Evolutionary conservation across 148 eudicot genomes (phyloP), one percentile per base, ranked within the genome.

Genomic region (Suaeda aralocaspica): DNA sequence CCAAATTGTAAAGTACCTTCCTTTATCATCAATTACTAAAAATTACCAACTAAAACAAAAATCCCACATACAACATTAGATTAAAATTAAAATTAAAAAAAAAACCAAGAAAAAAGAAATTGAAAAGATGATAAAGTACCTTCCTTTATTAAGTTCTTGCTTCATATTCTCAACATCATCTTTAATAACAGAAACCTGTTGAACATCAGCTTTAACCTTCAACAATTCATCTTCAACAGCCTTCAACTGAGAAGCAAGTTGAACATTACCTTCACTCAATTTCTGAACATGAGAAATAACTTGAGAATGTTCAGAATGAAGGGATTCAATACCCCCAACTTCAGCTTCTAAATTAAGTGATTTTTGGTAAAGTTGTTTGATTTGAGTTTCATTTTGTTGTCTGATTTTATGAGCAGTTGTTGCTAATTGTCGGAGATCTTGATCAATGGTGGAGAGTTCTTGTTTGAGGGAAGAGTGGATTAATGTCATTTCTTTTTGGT

Each of bases 71-170:
- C n/a, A n/a, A n/a, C n/a, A n/a, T n/a, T n/a, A n/a, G n/a, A n/a
- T n/a, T n/a, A n/a, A n/a, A n/a, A n/a, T n/a, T n/a, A n/a, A n/a
- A n/a, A n/a, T n/a, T n/a, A n/a, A n/a, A n/a, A n/a, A n/a, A n/a
- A n/a, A n/a, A n/a, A n/a, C n/a, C n/a, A n/a, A n/a, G n/a, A n/a
- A n/a, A n/a, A n/a, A n/a, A n/a, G n/a, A n/a, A n/a, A n/a, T n/a
- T n/a, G n/a, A n/a, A n/a, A n/a, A n/a, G n/a, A n/a, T n/a, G n/a
- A n/a, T n/a, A 36, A 36, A 51, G 25, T 76, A 92, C 98, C 95
- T 94, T 82, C 97, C 98, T 79, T 79, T 81, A 18, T 77, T 75
- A 8, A 93, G 76, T 29, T 91, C 91, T 13, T 77, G 82, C 18
- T 64, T 82, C 82, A 84, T 68, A 21, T 67, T 39, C 36, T 87